phyloP scores from a whole-genome alignment of 106 monocot genomes.

The Gastrodia elata region DNA sequence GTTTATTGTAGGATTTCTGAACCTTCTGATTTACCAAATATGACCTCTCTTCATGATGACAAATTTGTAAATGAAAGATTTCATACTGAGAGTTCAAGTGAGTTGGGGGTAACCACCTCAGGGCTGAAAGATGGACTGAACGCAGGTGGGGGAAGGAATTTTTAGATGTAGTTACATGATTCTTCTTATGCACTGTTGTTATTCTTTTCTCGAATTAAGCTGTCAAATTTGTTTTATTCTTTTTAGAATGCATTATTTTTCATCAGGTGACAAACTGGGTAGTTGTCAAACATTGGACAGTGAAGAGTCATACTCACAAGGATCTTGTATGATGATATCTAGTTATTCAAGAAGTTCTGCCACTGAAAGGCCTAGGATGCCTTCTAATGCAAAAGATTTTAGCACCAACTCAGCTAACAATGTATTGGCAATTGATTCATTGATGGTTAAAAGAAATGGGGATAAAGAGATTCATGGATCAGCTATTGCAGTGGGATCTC shows the following conservation, averaged over 20 bases:
- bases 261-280: slow-evolving; percentile 5
- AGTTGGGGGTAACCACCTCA: slow-evolving; percentile 11
- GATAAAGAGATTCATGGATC: not conserved
- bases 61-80: slow-evolving; percentile 8
- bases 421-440: not conserved
- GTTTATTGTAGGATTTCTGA: slow-evolving; percentile 67
- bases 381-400: not conserved
- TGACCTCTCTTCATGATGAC: slow-evolving; percentile 12
- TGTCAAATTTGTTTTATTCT: not conserved
- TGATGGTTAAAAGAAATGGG: not conserved
- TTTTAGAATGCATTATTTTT: not conserved
- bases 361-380: not conserved
- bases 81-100: slow-evolving; percentile 7
- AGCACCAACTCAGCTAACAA: not conserved
- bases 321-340: not conserved
- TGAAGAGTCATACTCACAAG: not conserved
- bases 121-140: slow-evolving; percentile 13
- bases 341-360: not conserved
- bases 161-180: not conserved
- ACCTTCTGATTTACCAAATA: slow-evolving; percentile 26
- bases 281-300: not conserved
- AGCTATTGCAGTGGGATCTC: slow-evolving; percentile 2
- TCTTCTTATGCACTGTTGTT: not conserved
- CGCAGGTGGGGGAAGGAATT: slow-evolving; percentile 12
- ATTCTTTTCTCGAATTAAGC: not conserved